Percentiles rank a stretch among this genome's conserved stretches.
Evolutionary conservation across 2,329 filamentous ascomycete species (phyloP).

Genomic region (Pseudopyricularia javanii): DNA sequence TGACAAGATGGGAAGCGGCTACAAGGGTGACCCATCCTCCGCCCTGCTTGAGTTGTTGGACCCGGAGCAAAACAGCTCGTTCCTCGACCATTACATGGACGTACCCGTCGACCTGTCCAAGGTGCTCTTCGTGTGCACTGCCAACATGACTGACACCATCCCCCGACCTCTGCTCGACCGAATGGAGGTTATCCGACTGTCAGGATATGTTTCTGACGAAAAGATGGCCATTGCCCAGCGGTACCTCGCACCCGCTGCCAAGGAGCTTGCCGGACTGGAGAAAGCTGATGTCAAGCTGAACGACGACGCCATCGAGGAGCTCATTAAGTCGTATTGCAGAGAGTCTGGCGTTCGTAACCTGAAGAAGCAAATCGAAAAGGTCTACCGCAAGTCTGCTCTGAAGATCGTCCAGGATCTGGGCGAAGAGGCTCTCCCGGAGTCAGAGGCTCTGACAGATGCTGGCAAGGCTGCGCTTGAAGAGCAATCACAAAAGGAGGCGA

Average conservation of each 20-base stretch:
- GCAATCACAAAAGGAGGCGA: conserved; percentile 46
- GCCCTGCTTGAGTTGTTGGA: conserved; percentile 88
- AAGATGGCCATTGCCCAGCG: conserved; percentile 97
- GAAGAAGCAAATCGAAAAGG: conserved; percentile 99
- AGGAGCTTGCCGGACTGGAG: conserved; percentile 82
- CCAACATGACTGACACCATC: conserved; percentile 98
- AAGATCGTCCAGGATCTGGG: conserved; percentile 95
- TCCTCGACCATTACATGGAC: conserved; percentile 97
- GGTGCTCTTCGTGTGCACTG: conserved; percentile 95
- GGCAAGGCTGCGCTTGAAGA: conserved; percentile 65
- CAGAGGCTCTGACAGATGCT: conserved; percentile 72
- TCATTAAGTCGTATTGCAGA: conserved; percentile 97
- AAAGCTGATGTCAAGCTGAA: conserved; percentile 81
- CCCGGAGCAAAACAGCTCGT: conserved; percentile 93
- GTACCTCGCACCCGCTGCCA: conserved; percentile 88
- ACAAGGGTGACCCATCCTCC: conserved; percentile 92
- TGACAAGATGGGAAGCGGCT: conserved; percentile 93
- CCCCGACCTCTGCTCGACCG: conserved; percentile 85
- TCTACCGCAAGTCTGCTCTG: conserved; percentile 91
- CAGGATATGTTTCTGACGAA: conserved; percentile 93
- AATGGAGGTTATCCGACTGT: conserved; percentile 96
- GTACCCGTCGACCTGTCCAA: conserved; percentile 95
- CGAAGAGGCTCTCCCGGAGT: conserved; percentile 69
- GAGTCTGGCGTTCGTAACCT: conserved; percentile 95
- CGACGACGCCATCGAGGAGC: conserved; percentile 80